A percentile compares a stretch with the other conserved stretches of the same genome.
Conservation (phyloP, 768 basidiomycete genomes). For the Mrakia frigida region DNA sequence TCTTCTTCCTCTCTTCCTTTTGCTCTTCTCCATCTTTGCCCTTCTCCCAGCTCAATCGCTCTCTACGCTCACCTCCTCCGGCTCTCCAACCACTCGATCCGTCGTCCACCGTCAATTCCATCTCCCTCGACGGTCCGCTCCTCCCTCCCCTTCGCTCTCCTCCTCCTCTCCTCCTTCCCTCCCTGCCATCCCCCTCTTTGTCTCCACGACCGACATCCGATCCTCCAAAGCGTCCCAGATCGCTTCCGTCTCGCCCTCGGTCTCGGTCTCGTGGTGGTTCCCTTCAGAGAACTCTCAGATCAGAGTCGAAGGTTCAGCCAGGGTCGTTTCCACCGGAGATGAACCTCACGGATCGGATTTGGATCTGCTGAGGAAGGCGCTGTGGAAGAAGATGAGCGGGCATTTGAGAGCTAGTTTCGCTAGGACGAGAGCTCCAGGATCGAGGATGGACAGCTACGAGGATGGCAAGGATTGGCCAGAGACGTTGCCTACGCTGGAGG, state of each 20-base stretch:
- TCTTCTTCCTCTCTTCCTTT: not conserved
- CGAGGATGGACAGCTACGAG: conserved; percentile 17
- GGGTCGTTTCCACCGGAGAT: conserved; percentile 7
- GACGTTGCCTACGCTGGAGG: conserved; percentile 16
- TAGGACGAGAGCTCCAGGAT: conserved; percentile 11
- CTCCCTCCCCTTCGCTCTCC: not conserved
- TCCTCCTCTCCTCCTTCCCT: not conserved
- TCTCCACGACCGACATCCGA: conserved; percentile 29
- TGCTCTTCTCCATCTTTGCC: not conserved
- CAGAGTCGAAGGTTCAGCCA: conserved; percentile 10
- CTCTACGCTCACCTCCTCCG: conserved; percentile 16
- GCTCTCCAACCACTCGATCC: not conserved
- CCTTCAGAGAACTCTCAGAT: conserved; percentile 29
- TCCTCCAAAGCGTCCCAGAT: conserved; percentile 25
- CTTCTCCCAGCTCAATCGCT: conserved; percentile 16
- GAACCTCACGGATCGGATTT: not conserved
- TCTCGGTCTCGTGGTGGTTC: conserved; percentile 24
- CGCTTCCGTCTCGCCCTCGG: not conserved
- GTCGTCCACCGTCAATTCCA: conserved; percentile 17
- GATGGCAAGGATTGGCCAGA: conserved; percentile 22
- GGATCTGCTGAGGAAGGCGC: not conserved
- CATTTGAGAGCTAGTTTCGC: conserved; percentile 26
- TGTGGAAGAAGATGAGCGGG: conserved; percentile 22
- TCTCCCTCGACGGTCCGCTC: not conserved
- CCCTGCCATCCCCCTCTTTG: conserved; percentile 9